These are phyloP conservation scores for Debaryomyces prosopidis DNA, from an alignment of 805 yeast genomes.

Conservation along the genomic window DNA sequence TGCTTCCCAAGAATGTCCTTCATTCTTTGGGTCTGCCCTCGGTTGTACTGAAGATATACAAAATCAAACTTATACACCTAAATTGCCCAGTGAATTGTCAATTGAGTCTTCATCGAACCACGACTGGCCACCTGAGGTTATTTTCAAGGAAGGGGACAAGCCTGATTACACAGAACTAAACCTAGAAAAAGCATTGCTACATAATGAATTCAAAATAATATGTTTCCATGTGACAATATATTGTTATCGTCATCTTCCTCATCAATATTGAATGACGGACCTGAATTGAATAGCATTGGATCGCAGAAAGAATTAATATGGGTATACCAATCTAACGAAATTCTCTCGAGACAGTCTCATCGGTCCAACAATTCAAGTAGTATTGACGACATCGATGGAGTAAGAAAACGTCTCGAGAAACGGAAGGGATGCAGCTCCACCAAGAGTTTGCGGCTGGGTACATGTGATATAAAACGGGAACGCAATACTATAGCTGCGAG, in stretches of 20 bases:
- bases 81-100: background rate
- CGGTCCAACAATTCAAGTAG: background rate
- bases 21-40: background rate
- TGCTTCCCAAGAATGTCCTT: slow-evolving; percentile 1
- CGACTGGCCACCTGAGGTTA: background rate
- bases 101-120: background rate
- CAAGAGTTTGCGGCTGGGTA: background rate
- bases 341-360: background rate
- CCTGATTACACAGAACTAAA: background rate
- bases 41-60: background rate
- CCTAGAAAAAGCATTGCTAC: background rate
- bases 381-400: slow-evolving; percentile 4
- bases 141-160: background rate
- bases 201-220: background rate
- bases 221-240: background rate
- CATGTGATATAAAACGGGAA: slow-evolving; percentile 3
- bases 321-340: slow-evolving; percentile 5
- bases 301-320: slow-evolving; percentile 3
- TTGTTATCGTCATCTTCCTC: background rate
- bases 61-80: background rate
- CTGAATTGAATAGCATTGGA: background rate
- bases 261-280: background rate
- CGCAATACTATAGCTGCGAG: slow-evolving; percentile 10
- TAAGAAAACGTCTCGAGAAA: slow-evolving; percentile 6
- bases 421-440: slow-evolving; percentile 1